These are phyloP conservation scores for Monosporascus sp. DNA, from an alignment of 2,329 filamentous ascomycete genomes.

Conservation along the genomic window DNA sequence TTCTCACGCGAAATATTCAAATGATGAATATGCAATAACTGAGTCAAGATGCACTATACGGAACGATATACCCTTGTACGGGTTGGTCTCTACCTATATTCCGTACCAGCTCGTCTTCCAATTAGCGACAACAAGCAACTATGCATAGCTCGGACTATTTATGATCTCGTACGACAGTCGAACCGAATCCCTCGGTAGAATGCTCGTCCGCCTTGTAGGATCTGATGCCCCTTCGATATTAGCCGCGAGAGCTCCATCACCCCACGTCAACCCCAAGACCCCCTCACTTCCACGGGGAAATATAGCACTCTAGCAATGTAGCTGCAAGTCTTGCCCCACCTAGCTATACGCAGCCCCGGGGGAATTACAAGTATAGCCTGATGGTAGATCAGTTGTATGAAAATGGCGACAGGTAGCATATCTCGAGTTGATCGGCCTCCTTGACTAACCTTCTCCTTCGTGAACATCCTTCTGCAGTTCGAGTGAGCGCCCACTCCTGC, in stretches of 20 bases:
- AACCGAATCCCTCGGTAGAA: background rate
- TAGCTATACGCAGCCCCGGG: background rate
- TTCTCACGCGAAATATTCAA: too few species aligned
- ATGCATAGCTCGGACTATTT: background rate
- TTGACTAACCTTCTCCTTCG: conserved; percentile 1
- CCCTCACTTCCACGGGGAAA: conserved; percentile 15
- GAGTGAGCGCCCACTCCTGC: background rate
- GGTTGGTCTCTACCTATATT: background rate
- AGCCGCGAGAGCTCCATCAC: conserved; percentile 23
- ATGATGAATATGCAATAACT: background rate
- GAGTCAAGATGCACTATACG: too few species aligned
- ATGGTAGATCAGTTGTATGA: background rate
- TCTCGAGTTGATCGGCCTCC: background rate
- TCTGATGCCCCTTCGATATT: conserved; percentile 20
- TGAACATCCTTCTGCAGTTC: background rate
- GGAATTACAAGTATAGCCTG: background rate
- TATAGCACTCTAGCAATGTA: background rate
- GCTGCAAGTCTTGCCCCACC: background rate
- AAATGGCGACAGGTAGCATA: background rate
- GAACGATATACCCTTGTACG: too few species aligned
- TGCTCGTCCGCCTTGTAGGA: conserved; percentile 7
- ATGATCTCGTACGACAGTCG: background rate
- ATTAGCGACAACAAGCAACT: too few species aligned
- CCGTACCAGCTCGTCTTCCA: background rate
- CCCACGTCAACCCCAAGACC: conserved; percentile 11